These are phyloP conservation scores for Mastigamoeba balamuthi DNA, from an alignment of 78 protist species.

Conservation along the genomic window DNA sequence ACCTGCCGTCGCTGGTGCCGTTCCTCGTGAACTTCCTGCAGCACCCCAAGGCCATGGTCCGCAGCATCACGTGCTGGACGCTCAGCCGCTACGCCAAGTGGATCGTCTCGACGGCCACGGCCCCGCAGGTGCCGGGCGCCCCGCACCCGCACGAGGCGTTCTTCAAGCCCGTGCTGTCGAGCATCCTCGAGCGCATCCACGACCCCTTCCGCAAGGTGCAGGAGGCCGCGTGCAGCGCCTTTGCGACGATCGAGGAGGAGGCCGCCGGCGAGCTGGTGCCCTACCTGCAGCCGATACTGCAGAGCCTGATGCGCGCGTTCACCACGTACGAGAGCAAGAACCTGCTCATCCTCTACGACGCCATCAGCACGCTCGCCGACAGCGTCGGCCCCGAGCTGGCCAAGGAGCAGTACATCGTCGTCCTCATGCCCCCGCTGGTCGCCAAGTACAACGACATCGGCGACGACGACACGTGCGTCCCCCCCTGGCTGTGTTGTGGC, in stretches of 20 bases:
- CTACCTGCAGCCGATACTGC: constrained; percentile 30
- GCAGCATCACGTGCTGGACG: constrained; percentile 82
- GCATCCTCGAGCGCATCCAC: constrained; percentile 46
- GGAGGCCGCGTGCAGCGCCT: constrained; percentile 82
- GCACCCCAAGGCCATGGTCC: constrained; percentile 57
- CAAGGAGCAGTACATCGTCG: constrained; percentile 21
- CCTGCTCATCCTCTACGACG: constrained; percentile 66
- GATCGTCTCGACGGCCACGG: constrained; percentile 1
- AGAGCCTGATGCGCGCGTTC: constrained; percentile 52
- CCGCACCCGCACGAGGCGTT: not conserved
- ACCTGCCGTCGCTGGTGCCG: constrained; percentile 31
- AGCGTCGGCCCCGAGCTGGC: constrained; percentile 53
- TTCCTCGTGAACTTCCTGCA: constrained; percentile 32
- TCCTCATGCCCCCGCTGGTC: constrained; percentile 64
- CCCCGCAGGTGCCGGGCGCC: not conserved
- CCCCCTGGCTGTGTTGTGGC: not conserved
- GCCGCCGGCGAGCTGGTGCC: constrained; percentile 26
- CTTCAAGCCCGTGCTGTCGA: constrained; percentile 10
- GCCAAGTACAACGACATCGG: constrained; percentile 33
- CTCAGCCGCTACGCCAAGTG: constrained; percentile 48
- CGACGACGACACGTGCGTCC: constrained; percentile 35
- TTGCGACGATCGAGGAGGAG: constrained; percentile 75
- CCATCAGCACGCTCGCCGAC: constrained; percentile 65
- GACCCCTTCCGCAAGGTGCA: constrained; percentile 70
- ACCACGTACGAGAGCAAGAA: constrained; percentile 62